Conservation (phyloP, 2,329 filamentous ascomycete species). For the Clarireedia monteithiana region DNA sequence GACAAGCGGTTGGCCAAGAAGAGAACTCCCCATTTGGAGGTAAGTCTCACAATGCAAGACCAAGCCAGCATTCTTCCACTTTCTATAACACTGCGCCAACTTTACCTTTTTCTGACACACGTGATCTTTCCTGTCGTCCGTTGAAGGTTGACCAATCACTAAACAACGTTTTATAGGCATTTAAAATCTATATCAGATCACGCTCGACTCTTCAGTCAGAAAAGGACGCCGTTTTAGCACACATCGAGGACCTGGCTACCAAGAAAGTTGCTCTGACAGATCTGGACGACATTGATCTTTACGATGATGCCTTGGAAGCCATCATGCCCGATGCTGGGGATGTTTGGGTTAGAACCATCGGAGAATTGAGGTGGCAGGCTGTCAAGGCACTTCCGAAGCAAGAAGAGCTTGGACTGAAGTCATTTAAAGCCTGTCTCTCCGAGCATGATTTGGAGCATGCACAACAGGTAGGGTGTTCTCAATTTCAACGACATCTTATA, state of each 20-base stretch:
- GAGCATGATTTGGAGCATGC: constrained; percentile 29
- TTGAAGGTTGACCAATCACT: background rate
- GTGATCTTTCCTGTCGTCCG: background rate
- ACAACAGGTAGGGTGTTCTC: constrained; percentile 21
- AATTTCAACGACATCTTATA: background rate
- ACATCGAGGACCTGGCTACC: constrained; percentile 23
- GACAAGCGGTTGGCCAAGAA: constrained; percentile 30
- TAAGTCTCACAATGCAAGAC: constrained; percentile 13
- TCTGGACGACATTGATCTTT: constrained; percentile 26
- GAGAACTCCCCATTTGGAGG: constrained; percentile 26
- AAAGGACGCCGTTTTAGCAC: constrained; percentile 22
- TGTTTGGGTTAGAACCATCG: constrained; percentile 26
- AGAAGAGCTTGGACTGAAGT: constrained; percentile 23
- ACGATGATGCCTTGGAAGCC: constrained; percentile 24
- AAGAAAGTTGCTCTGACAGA: constrained; percentile 21
- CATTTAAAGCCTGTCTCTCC: constrained; percentile 27
- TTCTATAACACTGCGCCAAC: background rate
- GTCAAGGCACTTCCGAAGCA: constrained; percentile 28
- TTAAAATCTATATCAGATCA: constrained; percentile 27
- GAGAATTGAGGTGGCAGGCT: constrained; percentile 25
- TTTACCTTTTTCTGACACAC: background rate
- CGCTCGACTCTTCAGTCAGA: constrained; percentile 20
- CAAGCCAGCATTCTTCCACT: background rate
- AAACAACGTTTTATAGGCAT: constrained; percentile 19
- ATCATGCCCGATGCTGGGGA: constrained; percentile 18